A percentile compares a stretch with the other conserved stretches of the same genome.
phyloP scores from a whole-genome alignment of 768 basidiomycete genomes.

The Myochromella boudieri region DNA sequence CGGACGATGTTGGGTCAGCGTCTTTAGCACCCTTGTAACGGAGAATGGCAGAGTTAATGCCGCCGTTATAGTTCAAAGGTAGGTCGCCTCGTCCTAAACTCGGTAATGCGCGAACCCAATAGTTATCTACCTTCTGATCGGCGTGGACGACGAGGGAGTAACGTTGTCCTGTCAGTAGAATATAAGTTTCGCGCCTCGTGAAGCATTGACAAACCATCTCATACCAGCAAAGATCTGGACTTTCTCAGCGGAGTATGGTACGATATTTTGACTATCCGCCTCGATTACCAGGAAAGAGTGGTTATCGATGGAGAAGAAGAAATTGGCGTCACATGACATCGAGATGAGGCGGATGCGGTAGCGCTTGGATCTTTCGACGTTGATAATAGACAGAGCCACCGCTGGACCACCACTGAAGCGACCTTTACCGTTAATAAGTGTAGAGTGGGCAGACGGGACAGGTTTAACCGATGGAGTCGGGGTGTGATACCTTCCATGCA shows the following conservation, averaged over 20 bases:
- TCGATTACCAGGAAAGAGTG: slow-evolving; percentile 30
- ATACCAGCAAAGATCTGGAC: slow-evolving; percentile 29
- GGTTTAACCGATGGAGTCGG: slow-evolving; percentile 20
- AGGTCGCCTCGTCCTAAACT: slow-evolving; percentile 7
- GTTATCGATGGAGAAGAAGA: slow-evolving; percentile 17
- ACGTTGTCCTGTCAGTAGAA: slow-evolving; percentile 30
- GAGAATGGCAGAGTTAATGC: slow-evolving; percentile 17
- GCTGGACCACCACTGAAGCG: slow-evolving; percentile 32
- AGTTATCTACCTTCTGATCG: slow-evolving; percentile 30
- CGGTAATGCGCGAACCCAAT: slow-evolving; percentile 28
- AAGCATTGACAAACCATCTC: slow-evolving; percentile 3
- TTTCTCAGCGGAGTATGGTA: slow-evolving; percentile 25
- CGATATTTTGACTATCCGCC: slow-evolving; percentile 29
- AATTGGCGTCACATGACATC: slow-evolving; percentile 41
- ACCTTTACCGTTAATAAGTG: slow-evolving; percentile 43
- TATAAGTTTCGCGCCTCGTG: slow-evolving; percentile 9
- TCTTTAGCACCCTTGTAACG: slow-evolving; percentile 12
- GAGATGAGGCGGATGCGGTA: slow-evolving; percentile 50
- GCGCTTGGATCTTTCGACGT: slow-evolving; percentile 32
- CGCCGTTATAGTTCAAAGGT: slow-evolving; percentile 8
- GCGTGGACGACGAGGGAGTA: slow-evolving; percentile 40
- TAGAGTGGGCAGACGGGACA: slow-evolving; percentile 25
- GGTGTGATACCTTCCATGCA: slow-evolving; percentile 14
- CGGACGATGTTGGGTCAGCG: slow-evolving; percentile 7
- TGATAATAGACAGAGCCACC: slow-evolving; percentile 33